Evolutionary conservation across 352 stramenopile genomes (phyloP), one percentile per base, ranked within the genome.

Genomic region (Phytophthora nicotianae): DNA sequence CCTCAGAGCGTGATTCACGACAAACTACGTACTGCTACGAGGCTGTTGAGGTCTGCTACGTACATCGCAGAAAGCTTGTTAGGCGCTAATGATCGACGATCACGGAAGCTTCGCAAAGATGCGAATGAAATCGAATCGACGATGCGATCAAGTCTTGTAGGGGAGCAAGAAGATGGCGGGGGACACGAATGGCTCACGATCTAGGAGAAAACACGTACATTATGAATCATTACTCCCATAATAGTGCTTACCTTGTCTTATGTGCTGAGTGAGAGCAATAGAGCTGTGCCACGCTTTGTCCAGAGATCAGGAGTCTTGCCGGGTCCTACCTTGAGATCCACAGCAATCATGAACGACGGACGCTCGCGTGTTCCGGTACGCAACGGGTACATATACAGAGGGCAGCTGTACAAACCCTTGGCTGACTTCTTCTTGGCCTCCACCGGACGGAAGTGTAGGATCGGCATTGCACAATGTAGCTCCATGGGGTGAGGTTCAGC

Each of bases 381-480:
- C n/a, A 98, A 72, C 17, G 96, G 96, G 46, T 99, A 99, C 72
- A 99, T 89, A 68, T 99, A 99, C 26, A 98, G 68, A 3, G 96
- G 96, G 45, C 96, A 99, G 53, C 75, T 89, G 64, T 99, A 99
- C 33, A 97, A 73, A 0, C 89, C 91, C 53, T 98, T 98, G 43
- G 79, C 68, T 11, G 86, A 69, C 53, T 98, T 98, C 61, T 98
- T 98, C 70, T 98, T 98, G 50, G 75, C 85, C 52, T 98, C 93
- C 8, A 98, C 94, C 0, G 96, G 96, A 65, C 97, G 97, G 74
- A 98, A 98, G 57, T 98, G 95, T 47, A 98, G 69, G 48, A 98
- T 96, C 2, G 94, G 94, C 91, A 98, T 98, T 19, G 51, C 60
- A 52, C 75, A 93, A 52, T 96, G 77, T 16, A 98, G 75, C 64